These are phyloP conservation scores for Rhamnella rubrinervis DNA, from an alignment of 331 rosid species.

Conservation along the genomic window DNA sequence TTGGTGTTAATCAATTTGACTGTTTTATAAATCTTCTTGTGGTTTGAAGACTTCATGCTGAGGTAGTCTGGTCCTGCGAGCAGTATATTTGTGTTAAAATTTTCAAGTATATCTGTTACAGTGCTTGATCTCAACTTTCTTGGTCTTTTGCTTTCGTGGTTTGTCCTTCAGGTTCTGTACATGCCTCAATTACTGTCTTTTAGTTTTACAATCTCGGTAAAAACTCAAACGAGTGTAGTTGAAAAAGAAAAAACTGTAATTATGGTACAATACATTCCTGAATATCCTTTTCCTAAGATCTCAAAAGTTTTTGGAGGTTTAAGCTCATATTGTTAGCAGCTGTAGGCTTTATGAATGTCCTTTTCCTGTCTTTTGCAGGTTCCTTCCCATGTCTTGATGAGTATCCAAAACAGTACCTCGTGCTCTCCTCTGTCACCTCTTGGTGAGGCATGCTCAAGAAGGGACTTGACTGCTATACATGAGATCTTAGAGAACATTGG, in stretches of 20 bases:
- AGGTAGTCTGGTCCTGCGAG: not conserved
- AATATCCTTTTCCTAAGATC: too few relatives aligned
- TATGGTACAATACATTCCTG: too few relatives aligned
- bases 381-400: slow-evolving; percentile 74
- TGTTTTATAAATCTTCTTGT: slow-evolving; percentile 6
- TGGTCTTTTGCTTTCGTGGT: not conserved
- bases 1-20: slow-evolving; percentile 3
- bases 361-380: slow-evolving; percentile 37
- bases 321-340: slow-evolving; percentile 3
- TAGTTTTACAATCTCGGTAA: not conserved
- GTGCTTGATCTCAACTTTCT: not conserved
- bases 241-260: too few relatives aligned
- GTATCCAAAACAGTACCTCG: slow-evolving; percentile 54
- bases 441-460: slow-evolving; percentile 87
- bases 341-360: not conserved
- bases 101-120: not conserved
- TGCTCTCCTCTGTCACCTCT: slow-evolving; percentile 66
- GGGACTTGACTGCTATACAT: slow-evolving; percentile 75
- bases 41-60: slow-evolving; percentile 11
- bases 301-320: not conserved
- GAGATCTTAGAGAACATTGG: slow-evolving; percentile 69
- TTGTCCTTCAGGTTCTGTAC: not conserved
- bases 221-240: too few relatives aligned
- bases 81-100: not conserved
- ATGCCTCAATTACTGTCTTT: not conserved